These are phyloP conservation scores for Gastrodia elata DNA, from an alignment of 106 monocot genomes.

Conservation along the genomic window DNA sequence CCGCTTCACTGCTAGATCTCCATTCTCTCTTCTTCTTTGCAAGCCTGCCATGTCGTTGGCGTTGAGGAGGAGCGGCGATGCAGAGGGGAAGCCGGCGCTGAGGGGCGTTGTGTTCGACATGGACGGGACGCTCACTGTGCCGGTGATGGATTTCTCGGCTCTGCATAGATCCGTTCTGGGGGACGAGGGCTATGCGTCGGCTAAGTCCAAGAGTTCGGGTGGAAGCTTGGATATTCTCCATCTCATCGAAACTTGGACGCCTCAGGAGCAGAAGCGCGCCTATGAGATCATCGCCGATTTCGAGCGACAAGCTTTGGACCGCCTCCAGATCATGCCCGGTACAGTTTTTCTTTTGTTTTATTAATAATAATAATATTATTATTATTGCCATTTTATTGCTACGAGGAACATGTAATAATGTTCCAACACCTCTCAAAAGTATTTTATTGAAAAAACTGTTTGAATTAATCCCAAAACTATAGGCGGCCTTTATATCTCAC, in stretches of 20 bases:
- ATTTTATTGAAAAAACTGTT: no score
- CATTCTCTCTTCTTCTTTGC: neutral
- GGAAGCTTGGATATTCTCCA: conserved; percentile 74
- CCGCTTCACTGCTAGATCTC: neutral
- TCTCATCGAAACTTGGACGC: conserved; percentile 63
- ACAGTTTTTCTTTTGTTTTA: neutral
- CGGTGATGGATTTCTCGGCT: conserved; percentile 81
- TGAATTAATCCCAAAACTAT: no score
- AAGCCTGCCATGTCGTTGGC: neutral
- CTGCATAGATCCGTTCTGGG: conserved; percentile 89
- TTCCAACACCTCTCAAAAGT: no score
- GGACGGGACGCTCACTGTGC: conserved; percentile 96
- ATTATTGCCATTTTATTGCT: neutral
- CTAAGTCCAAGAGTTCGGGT: conserved; percentile 18
- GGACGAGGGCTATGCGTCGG: conserved; percentile 33
- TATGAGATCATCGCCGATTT: conserved; percentile 70
- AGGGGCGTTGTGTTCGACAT: conserved; percentile 92
- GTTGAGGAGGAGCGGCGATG: neutral
- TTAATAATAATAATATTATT: no score
- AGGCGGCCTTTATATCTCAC: no score
- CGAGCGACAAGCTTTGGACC: conserved; percentile 72
- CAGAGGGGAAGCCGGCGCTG: conserved; percentile 23
- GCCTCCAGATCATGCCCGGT: conserved; percentile 99
- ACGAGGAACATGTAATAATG: neutral
- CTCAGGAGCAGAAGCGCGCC: conserved; percentile 56